Evolutionary conservation across 257 asterid species (phyloP).

Genomic region (Solanum ossicruentum): DNA sequence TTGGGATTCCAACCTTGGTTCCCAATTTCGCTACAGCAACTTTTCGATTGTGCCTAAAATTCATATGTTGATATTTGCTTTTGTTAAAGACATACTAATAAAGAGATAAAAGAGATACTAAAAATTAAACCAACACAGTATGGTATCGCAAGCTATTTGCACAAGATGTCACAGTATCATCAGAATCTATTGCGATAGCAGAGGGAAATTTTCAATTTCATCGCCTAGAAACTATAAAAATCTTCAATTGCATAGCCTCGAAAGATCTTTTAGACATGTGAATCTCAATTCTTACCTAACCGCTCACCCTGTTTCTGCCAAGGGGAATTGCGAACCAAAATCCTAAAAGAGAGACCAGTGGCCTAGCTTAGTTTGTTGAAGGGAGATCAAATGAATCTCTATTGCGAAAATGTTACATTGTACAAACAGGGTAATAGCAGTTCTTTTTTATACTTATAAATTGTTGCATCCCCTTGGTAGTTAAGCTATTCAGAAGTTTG

Average conservation of each 20-base stretch:
- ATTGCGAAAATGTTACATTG: neutral
- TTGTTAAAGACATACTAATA: neutral
- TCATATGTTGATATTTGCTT: neutral
- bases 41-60: neutral
- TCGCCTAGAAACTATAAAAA: neutral
- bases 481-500: neutral
- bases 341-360: neutral
- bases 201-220: neutral
- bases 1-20: neutral
- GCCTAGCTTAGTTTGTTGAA: neutral
- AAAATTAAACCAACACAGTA: neutral
- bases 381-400: neutral
- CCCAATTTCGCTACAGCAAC: neutral
- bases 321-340: neutral
- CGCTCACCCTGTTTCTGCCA: neutral
- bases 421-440: neutral
- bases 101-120: neutral
- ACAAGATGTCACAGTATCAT: neutral
- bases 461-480: neutral
- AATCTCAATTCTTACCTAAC: neutral
- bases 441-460: neutral
- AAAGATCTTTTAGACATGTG: neutral
- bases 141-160: neutral
- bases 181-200: neutral
- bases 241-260: neutral